Conservation (phyloP, 2,329 filamentous ascomycete genomes). For the Fusarium pseudoanthophilum region DNA sequence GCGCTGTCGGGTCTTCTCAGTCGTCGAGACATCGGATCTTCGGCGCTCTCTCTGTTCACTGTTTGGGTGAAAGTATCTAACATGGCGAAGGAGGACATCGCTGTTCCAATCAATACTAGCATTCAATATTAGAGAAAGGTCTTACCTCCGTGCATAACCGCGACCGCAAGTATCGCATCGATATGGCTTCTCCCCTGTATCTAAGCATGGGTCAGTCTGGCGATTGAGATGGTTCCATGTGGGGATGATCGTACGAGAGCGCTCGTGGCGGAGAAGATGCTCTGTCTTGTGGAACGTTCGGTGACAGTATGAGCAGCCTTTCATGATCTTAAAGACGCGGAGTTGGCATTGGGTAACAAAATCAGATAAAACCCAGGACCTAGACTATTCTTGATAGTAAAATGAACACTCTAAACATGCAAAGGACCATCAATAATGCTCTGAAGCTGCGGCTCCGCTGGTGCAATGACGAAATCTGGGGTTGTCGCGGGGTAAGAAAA, state of each 20-base stretch:
- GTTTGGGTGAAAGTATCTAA: background rate
- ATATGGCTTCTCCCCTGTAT: constrained; percentile 32
- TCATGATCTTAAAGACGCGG: background rate
- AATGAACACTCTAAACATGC: background rate
- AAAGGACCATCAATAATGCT: background rate
- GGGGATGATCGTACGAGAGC: background rate
- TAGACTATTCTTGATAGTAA: background rate
- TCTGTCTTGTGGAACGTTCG: constrained; percentile 3
- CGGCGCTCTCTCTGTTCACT: background rate
- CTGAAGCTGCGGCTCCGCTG: background rate
- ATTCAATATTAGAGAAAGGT: too few relatives aligned
- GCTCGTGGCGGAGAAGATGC: constrained; percentile 3
- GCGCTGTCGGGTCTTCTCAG: background rate
- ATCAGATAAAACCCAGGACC: too few relatives aligned
- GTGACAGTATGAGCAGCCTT: background rate
- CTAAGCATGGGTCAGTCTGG: background rate
- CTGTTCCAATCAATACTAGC: background rate
- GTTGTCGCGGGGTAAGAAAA: background rate
- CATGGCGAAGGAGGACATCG: constrained; percentile 7
- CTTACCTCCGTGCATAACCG: background rate
- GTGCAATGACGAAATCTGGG: background rate
- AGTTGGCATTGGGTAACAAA: background rate
- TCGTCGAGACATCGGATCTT: background rate
- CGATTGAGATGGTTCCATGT: background rate
- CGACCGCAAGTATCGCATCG: constrained; percentile 12